phyloP scores from a whole-genome alignment of 257 asterid genomes.

The Nicotiana obtusifolia region DNA sequence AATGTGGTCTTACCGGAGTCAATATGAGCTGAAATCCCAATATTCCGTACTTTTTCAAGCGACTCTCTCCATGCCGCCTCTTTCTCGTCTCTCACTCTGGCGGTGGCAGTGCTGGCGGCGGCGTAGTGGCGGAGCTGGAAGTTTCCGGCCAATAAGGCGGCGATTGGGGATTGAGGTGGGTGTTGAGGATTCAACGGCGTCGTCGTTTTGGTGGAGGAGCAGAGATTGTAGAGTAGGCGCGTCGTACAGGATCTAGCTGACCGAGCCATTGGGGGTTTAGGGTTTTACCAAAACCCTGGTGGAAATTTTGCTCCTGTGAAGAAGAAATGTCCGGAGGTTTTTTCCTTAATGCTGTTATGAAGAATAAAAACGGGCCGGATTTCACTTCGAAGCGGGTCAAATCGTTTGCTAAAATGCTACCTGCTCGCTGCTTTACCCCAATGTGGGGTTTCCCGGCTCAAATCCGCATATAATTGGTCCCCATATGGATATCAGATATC shows the following conservation, averaged over 20 bases:
- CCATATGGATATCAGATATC: too few species aligned
- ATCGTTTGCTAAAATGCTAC: not conserved
- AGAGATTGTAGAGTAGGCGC: conserved; percentile 59
- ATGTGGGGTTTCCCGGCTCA: too few species aligned
- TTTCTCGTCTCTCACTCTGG: conserved; percentile 67
- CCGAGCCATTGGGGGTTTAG: conserved; percentile 47
- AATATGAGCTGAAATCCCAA: conserved; percentile 94
- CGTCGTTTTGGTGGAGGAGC: conserved; percentile 15
- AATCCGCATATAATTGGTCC: too few species aligned
- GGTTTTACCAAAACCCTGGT: conserved; percentile 58
- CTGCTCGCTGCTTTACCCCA: not conserved
- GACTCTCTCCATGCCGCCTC: conserved; percentile 85
- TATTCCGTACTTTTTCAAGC: conserved; percentile 66
- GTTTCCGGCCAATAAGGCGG: conserved; percentile 52
- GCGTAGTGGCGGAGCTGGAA: conserved; percentile 59
- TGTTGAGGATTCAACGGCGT: conserved; percentile 17
- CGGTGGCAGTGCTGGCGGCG: conserved; percentile 64
- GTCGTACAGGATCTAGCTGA: conserved; percentile 56
- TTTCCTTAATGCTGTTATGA: not conserved
- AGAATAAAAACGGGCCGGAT: not conserved
- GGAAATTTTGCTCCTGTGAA: not conserved
- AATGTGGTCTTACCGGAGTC: conserved; percentile 96
- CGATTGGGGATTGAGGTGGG: conserved; percentile 27
- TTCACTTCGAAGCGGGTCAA: not conserved
- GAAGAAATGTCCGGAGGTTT: not conserved